Base-by-base conservation (phyloP, 208 protist species). In the Tritrichomonas musculus region DNA sequence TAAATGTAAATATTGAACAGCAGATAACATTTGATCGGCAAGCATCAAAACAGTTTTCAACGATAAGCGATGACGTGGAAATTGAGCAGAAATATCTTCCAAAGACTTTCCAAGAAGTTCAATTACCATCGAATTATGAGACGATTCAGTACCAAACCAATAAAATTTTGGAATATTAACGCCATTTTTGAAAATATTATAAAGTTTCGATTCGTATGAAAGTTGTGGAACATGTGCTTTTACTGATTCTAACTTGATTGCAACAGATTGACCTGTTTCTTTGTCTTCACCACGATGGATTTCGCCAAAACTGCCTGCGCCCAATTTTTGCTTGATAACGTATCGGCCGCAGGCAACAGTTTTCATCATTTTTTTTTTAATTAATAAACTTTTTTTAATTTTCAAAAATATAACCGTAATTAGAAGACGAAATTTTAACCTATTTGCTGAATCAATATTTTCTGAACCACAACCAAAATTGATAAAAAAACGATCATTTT, bases 51-150 rank as follows among this genome's bases (percentile, higher is more conserved):
- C 97, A 17, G 99, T 99, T 95, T 99, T 99, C 33, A 99, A 94
- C 33, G 97, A 97, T 93, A 99, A 99, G 69, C 96, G 96, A 53
- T 96, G 94, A 66, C 60, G 50, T 94, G 97, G 98, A 69, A 97
- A 96, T 94, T 99, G 98, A 66, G 97, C 97, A 93, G 99, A 99
- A 11, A 99, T 94, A 94, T 99, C 98, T 94, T 99, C 98, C 14
- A 99, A 95, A 57, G 95, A 97, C 14, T 98, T 98, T 0, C 98
- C 99, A 0, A 99, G 95, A 11, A 99, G 94, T 84, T 99, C 98
- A 95, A 99, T 99, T 44, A 99, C 98, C 96, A 99, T 97, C 20
- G 99, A 97, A 93, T 99, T 98, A 94, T 99, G 99, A 75, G 99
- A 97, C 0, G 97, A 98, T 66, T 98, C 98, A 3, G 96, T 92